Evolutionary conservation across 192 early-diverging fungal species (phyloP), one percentile per base, ranked within the genome.

Genomic region (Coemansia sp.): DNA sequence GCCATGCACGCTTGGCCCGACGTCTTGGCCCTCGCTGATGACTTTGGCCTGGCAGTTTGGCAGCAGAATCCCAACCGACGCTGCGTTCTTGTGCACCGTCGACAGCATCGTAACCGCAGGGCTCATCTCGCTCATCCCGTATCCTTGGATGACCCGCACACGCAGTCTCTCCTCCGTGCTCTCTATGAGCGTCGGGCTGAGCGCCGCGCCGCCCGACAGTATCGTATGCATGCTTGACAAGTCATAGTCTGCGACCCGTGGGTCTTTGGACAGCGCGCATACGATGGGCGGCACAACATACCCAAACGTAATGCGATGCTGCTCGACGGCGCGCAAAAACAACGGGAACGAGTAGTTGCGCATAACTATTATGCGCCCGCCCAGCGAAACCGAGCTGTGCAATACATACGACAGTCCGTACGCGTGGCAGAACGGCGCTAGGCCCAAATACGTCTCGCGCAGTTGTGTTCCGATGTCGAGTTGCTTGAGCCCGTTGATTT

Each of bases 181-280:
- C 38, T 76, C 69, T 54, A 84, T 81, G 12, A 93, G 79, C 26
- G 91, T 86, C 24, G 81, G 76, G 14, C 83, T 81, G 5, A 95
- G 71, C 10, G 92, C 89, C 1, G 95, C 95, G 14, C 92, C 95
- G 31, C 91, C 92, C 38, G 83, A 88, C 52, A 87, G 66, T 18
- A 91, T 63, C n/a, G 76, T 74, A 15, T 83, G 71, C 47, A 94
- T 83, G 38, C 84, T 84, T 2, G 86, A 81, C 62, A 95, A 72
- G 57, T 92, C 82, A 56, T 83, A 91, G 11, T 87, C 70, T 46
- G 83, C 81, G n/a, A 92, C 88, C 50, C 87, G 76, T 17, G 92
- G 88, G 64, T 86, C 74, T 66, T 92, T 93, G 6, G 90, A 87
- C 55, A 97, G 63, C n/a, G 82, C 84, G 21, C 94, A 76, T 48